phyloP scores from a whole-genome alignment of 495 filamentous ascomycete species.

The Penicillium canariense region DNA sequence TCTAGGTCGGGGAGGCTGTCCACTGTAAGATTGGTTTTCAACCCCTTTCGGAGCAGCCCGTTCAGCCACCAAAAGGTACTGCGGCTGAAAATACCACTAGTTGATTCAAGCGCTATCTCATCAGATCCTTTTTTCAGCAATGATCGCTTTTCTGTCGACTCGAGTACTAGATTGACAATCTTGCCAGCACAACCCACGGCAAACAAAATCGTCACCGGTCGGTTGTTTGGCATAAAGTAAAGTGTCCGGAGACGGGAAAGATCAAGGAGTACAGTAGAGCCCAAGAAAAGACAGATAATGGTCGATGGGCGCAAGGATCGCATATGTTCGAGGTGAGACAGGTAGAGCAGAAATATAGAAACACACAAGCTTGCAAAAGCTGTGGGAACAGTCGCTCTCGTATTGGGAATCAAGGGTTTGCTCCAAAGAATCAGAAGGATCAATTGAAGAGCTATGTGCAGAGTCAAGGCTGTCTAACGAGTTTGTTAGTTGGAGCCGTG shows the following conservation, averaged over 20 bases:
- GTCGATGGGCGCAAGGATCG: conserved; percentile 24
- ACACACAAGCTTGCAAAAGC: conserved; percentile 3
- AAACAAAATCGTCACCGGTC: conserved; percentile 10
- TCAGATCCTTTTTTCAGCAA: conserved; percentile 37
- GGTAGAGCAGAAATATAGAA: conserved; percentile 8
- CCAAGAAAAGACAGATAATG: conserved; percentile 14
- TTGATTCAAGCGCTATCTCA: conserved; percentile 49
- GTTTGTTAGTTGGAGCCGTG: background rate
- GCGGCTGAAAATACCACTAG: conserved; percentile 45
- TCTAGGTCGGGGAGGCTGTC: conserved; percentile 43
- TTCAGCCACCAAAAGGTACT: conserved; percentile 58
- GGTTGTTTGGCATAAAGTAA: conserved; percentile 13
- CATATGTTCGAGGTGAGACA: conserved; percentile 26
- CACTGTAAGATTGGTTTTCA: conserved; percentile 36
- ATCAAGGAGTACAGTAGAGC: conserved; percentile 14
- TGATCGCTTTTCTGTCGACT: conserved; percentile 50
- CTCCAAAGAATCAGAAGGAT: conserved; percentile 14
- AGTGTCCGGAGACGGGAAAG: conserved; percentile 19
- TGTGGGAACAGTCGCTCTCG: conserved; percentile 19
- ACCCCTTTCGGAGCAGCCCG: conserved; percentile 45
- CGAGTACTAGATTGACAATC: conserved; percentile 41
- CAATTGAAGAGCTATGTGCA: conserved; percentile 19
- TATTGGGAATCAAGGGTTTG: conserved; percentile 13
- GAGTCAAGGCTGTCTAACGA: conserved; percentile 7
- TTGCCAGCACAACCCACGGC: conserved; percentile 36